Percentiles rank a stretch among this genome's conserved stretches.
Conservation (phyloP, 2,329 filamentous ascomycete genomes). For the Aspergillus pseudoterreus region DNA sequence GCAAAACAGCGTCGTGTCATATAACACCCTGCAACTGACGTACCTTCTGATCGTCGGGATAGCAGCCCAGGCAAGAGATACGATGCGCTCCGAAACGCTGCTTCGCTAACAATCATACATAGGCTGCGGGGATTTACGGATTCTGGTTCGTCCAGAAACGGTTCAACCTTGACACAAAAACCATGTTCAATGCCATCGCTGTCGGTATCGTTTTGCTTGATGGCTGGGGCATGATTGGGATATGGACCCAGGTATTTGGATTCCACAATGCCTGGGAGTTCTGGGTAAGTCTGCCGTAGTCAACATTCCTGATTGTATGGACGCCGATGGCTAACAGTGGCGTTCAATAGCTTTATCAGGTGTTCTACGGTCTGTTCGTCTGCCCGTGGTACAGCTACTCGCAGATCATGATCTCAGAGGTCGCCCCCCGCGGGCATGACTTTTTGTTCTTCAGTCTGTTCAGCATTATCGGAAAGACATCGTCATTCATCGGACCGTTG, state of each 20-base stretch:
- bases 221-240: constrained; percentile 58
- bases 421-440: constrained; percentile 65
- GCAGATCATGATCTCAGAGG: constrained; percentile 68
- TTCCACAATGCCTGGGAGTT: constrained; percentile 55
- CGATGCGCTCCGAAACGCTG: not conserved
- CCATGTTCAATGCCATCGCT: constrained; percentile 65
- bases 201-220: constrained; percentile 58
- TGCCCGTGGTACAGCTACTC: constrained; percentile 69
- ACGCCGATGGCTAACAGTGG: not conserved
- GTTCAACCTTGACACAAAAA: constrained; percentile 60
- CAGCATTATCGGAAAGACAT: constrained; percentile 66
- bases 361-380: constrained; percentile 63
- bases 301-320: not conserved
- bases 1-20: constrained; percentile 62
- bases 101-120: not conserved
- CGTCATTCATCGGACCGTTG: constrained; percentile 64
- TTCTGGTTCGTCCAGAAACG: constrained; percentile 62
- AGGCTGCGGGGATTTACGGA: constrained; percentile 54
- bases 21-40: constrained; percentile 62
- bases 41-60: constrained; percentile 67
- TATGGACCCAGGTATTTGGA: constrained; percentile 53
- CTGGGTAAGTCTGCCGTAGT: constrained; percentile 32
- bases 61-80: constrained; percentile 50
- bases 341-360: constrained; percentile 37
- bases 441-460: constrained; percentile 69